Percentiles rank a stretch among this genome's conserved stretches.
Evolutionary conservation across 202 grass and related monocot species (phyloP).

Genomic region (Sporobolus alterniflorus): DNA sequence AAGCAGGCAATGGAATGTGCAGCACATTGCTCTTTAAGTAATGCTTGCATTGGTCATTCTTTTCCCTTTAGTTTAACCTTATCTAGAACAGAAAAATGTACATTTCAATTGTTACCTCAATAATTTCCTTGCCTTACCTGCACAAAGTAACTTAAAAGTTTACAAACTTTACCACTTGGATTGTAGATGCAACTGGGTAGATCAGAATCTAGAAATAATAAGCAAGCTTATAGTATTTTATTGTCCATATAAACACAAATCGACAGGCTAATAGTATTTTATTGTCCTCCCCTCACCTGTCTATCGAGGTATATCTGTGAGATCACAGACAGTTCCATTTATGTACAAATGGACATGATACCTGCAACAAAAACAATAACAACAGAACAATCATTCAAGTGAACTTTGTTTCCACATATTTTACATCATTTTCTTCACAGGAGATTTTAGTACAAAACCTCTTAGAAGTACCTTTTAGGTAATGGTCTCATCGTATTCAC

Average conservation of each 20-base stretch:
- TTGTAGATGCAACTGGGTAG: no score
- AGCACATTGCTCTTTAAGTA: not conserved
- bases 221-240: no score
- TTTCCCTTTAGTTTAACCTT: not conserved
- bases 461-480: constrained; percentile 70
- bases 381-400: constrained; percentile 2
- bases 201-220: not conserved
- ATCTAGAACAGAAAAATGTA: not conserved
- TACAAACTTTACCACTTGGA: not conserved
- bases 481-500: constrained; percentile 60
- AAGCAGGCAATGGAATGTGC: no score
- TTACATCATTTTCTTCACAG: not conserved
- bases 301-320: constrained; percentile 72
- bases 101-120: not conserved
- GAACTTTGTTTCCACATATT: constrained; percentile 6
- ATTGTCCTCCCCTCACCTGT: constrained; percentile 56
- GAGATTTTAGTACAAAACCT: constrained; percentile 48
- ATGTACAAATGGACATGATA: constrained; percentile 92
- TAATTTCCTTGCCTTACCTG: not conserved
- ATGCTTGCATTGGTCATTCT: no score
- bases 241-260: constrained; percentile 8
- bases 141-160: no score
- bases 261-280: not conserved
- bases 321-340: constrained; percentile 91
- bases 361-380: constrained; percentile 40